Evolutionary conservation across 1,284 basidiomycete genomes (phyloP).

Genomic region (Pulchroboletus neoregius): DNA sequence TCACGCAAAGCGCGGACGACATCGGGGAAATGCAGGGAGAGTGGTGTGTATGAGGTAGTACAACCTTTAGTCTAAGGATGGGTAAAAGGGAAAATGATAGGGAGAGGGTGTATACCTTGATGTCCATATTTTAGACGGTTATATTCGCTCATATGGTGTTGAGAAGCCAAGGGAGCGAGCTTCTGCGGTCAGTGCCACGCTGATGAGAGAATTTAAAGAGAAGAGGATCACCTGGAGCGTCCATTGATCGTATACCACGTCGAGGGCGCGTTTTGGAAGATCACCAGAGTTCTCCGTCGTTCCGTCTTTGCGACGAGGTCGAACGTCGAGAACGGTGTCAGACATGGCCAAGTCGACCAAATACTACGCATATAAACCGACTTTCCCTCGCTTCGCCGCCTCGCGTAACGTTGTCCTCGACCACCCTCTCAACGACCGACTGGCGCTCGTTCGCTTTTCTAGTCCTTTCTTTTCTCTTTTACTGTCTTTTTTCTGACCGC

Average conservation of each 20-base stretch:
- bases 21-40: conserved; percentile 67
- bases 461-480: conserved; percentile 11
- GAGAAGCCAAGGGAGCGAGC: conserved; percentile 65
- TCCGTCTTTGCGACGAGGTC: no score
- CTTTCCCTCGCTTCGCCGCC: conserved; percentile 1
- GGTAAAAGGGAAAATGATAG: not conserved
- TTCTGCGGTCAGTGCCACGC: conserved; percentile 24
- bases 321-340: conserved; percentile 10
- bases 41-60: conserved; percentile 60
- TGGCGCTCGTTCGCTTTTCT: not conserved
- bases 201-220: not conserved
- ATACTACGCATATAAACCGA: not conserved
- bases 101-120: conserved; percentile 40
- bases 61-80: conserved; percentile 41
- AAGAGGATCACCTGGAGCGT: conserved; percentile 15
- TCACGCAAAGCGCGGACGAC: conserved; percentile 57
- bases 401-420: not conserved
- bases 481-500: conserved; percentile 4
- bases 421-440: conserved; percentile 5
- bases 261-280: no score
- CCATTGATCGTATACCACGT: conserved; percentile 19
- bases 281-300: no score
- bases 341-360: conserved; percentile 10
- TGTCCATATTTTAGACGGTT: conserved; percentile 72
- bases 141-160: conserved; percentile 79